Conservation (phyloP, 352 stramenopile genomes). For the Phytophthora colocasiae region DNA sequence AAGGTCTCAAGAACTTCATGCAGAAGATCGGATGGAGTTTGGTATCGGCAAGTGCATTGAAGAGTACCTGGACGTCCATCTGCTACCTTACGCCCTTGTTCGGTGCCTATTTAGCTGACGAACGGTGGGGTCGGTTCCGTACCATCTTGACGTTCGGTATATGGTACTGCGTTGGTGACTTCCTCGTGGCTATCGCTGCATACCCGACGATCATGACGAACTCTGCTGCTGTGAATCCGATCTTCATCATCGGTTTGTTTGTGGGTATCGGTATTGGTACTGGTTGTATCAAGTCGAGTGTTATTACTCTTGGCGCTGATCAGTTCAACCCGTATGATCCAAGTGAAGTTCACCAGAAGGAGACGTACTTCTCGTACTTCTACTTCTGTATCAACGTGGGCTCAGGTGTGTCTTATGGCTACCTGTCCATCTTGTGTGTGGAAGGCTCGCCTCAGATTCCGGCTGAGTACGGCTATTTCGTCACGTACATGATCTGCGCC, state of each 20-base stretch:
- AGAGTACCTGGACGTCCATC: conserved; percentile 57
- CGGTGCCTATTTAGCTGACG: conserved; percentile 67
- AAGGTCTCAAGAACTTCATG: conserved; percentile 89
- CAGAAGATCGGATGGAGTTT: conserved; percentile 65
- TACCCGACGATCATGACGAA: conserved; percentile 60
- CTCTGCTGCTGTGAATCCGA: conserved; percentile 37
- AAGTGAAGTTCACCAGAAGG: conserved; percentile 34
- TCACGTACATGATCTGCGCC: conserved; percentile 69
- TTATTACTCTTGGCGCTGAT: conserved; percentile 68
- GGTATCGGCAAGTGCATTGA: conserved; percentile 63
- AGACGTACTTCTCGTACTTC: conserved; percentile 52
- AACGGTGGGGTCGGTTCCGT: conserved; percentile 67
- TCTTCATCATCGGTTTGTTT: conserved; percentile 71
- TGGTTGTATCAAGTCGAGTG: conserved; percentile 66
- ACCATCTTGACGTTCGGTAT: conserved; percentile 68
- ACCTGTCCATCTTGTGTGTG: too few relatives aligned
- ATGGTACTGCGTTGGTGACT: conserved; percentile 69
- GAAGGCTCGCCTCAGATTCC: conserved; percentile 45
- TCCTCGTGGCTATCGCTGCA: conserved; percentile 62
- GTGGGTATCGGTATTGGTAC: conserved; percentile 53
- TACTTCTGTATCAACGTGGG: conserved; percentile 80
- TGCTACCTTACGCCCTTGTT: conserved; percentile 70
- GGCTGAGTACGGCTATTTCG: conserved; percentile 83
- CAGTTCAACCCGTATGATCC: conserved; percentile 65
- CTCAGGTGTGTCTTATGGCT: conserved; percentile 17